These are phyloP conservation scores for Pestalotiopsis sp. DNA, from an alignment of 2,329 filamentous ascomycete genomes.

Conservation along the genomic window DNA sequence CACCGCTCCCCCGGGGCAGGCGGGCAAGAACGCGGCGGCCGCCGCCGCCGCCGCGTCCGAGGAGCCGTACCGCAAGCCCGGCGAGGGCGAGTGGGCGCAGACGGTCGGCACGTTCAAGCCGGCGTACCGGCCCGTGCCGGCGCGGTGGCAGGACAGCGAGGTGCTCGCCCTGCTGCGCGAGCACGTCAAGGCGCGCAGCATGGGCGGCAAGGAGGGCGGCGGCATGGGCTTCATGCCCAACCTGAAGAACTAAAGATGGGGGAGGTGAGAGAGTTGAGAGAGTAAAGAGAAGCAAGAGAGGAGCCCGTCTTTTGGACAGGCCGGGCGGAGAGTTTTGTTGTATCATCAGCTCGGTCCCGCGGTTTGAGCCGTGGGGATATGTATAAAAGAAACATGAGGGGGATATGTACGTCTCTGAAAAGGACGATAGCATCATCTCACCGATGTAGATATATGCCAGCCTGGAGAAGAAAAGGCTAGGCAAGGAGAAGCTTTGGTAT, in stretches of 20 bases:
- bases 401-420: not conserved
- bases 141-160: conserved; percentile 82
- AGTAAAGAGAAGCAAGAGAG: not conserved
- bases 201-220: conserved; percentile 51
- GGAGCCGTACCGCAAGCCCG: conserved; percentile 29
- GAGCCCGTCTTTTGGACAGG: not conserved
- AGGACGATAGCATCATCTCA: not conserved
- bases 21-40: conserved; percentile 26
- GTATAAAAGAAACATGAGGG: not conserved
- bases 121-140: conserved; percentile 87
- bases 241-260: not conserved
- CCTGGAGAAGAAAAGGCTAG: not conserved
- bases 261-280: not conserved
- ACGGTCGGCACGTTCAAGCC: conserved; percentile 94
- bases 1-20: not conserved
- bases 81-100: conserved; percentile 89
- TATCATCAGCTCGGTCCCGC: not conserved
- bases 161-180: conserved; percentile 74
- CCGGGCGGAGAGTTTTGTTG: not conserved
- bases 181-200: conserved; percentile 77
- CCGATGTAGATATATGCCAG: not conserved
- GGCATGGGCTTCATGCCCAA: conserved; percentile 64
- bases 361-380: not conserved
- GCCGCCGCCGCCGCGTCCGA: conserved; percentile 34
- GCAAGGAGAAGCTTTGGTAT: not conserved